Conservation (phyloP, 2,329 filamentous ascomycete genomes). For the Fusarium succisae region DNA sequence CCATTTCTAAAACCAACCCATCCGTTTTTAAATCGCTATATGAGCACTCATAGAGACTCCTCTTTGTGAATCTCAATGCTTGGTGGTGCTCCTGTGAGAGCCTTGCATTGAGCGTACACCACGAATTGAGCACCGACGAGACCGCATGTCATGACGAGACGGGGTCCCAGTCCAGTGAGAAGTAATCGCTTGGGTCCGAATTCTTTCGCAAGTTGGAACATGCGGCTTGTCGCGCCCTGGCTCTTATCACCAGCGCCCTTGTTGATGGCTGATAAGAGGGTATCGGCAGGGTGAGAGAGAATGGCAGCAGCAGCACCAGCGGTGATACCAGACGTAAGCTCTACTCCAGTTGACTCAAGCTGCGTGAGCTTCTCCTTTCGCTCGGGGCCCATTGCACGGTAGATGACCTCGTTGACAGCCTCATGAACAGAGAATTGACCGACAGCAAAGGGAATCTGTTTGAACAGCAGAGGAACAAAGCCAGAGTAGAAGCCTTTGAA, state of each 20-base stretch:
- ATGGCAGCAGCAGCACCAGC: constrained; percentile 90
- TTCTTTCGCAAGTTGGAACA: constrained; percentile 62
- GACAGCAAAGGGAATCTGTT: constrained; percentile 93
- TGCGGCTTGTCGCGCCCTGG: constrained; percentile 59
- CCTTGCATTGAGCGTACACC: constrained; percentile 65
- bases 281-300: constrained; percentile 88
- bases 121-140: constrained; percentile 64
- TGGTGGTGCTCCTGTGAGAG: constrained; percentile 60
- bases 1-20: background rate
- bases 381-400: constrained; percentile 70
- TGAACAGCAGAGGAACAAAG: constrained; percentile 86
- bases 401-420: constrained; percentile 83
- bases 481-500: constrained; percentile 88
- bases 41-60: constrained; percentile 35
- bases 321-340: constrained; percentile 85
- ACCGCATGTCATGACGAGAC: constrained; percentile 63
- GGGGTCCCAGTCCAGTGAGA: constrained; percentile 58
- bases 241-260: constrained; percentile 61
- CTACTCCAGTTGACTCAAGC: constrained; percentile 80
- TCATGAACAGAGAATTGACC: constrained; percentile 95
- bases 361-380: constrained; percentile 74
- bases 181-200: constrained; percentile 61
- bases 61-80: constrained; percentile 65
- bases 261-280: constrained; percentile 64
- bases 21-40: background rate